phyloP scores from a whole-genome alignment of 140 eudicot species.

The Cichorium intybus region DNA sequence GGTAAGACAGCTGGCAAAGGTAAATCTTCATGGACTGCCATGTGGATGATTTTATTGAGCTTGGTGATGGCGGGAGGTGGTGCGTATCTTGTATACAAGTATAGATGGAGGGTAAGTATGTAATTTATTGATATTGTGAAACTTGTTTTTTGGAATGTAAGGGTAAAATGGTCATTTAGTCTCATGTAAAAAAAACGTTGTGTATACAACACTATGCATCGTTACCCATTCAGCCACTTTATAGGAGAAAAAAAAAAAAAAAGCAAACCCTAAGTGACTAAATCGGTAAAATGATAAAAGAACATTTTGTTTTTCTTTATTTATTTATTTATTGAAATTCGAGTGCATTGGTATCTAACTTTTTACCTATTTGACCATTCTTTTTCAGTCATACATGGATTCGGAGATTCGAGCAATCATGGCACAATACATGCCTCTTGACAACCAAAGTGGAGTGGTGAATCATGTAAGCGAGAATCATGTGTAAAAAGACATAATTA shows the following conservation, averaged over 20 bases:
- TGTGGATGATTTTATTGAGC: not conserved
- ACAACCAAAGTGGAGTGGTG: constrained; percentile 54
- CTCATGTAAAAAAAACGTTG: too few relatives aligned
- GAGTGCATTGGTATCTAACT: not conserved
- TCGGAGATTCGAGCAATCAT: constrained; percentile 74
- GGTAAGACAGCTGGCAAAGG: not conserved
- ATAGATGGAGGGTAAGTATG: not conserved
- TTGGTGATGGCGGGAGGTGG: not conserved
- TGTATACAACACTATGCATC: too few relatives aligned
- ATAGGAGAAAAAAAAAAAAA: too few relatives aligned
- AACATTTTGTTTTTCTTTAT: too few relatives aligned
- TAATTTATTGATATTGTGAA: too few relatives aligned
- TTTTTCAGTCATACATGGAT: constrained; percentile 65
- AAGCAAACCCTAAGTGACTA: too few relatives aligned
- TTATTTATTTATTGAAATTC: not conserved
- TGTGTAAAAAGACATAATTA: not conserved
- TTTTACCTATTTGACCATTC: not conserved
- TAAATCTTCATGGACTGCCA: not conserved
- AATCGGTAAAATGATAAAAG: too few relatives aligned
- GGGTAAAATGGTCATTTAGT: too few relatives aligned
- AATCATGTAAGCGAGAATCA: constrained; percentile 27
- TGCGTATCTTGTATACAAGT: not conserved
- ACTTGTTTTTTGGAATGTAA: too few relatives aligned
- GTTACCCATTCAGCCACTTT: too few relatives aligned
- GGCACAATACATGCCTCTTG: constrained; percentile 75